Evolutionary conservation across 2,329 filamentous ascomycete species (phyloP), one percentile per base, ranked within the genome.

Genomic region (Pseudogymnoascus destructans): DNA sequence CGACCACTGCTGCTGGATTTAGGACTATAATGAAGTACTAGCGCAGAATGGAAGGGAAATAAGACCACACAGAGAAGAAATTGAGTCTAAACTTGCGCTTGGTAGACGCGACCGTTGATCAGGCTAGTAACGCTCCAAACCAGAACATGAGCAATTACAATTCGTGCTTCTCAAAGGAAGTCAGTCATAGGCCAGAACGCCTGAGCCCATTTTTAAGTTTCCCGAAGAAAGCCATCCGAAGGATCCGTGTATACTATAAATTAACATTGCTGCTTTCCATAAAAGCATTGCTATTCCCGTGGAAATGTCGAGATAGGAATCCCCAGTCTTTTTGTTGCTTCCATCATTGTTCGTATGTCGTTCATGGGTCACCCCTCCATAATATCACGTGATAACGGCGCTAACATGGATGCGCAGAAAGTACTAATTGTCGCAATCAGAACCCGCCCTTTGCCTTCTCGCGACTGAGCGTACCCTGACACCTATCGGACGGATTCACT

Each of bases 401-500:
- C 40, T 36, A 30, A 58, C 56, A 58, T 46, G 56, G 40, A 32
- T 30, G 38, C 36, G 40, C 32, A 30, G 27, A 40, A 46, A 46
- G 32, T 30, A 46, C 56, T n/a, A 38, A 58, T 58, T 42, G 56
- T 52, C 35, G 52, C 36, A 59, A 54, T 59, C 42, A 59, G 54
- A 56, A 40, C 42, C 38, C 54, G 49, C 21, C 49, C 11, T 59
- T 33, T 36, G 32, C 38, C 32, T 30, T 57, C 27, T 54, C 21
- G 40, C 30, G 32, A 25, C 38, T 35, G 21, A 60, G 58, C 54
- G 25, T 55, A 35, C 21, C 33, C 38, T 33, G 23, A 52, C 57
- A 46, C 42, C 13, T 59, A 42, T 52, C 46, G 40, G 35, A 60
- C 19, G 54, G 57, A 57, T 57, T 46, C 54, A 58, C 58, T 57